Evolutionary conservation across 805 yeast genomes (phyloP).

Genomic region (Kregervanrija fluxuum): DNA sequence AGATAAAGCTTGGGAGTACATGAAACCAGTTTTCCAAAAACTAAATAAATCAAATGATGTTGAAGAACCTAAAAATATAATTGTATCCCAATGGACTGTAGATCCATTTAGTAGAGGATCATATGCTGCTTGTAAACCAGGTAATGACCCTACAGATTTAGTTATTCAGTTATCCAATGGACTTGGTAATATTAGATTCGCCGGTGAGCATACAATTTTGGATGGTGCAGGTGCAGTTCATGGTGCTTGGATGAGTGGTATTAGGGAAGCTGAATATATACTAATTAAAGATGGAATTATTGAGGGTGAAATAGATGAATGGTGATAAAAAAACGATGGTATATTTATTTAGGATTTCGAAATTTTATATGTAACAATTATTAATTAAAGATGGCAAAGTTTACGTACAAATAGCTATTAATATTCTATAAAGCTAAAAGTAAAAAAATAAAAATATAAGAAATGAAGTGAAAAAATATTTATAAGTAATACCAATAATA

Average conservation of each 20-base stretch:
- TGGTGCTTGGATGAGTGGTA: constrained; percentile 77
- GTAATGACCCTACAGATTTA: constrained; percentile 61
- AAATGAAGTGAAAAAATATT: not conserved
- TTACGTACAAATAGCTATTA: not conserved
- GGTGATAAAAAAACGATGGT: constrained; percentile 15
- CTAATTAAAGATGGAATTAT: constrained; percentile 16
- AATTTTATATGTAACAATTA: too few species aligned
- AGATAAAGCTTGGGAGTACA: constrained; percentile 46
- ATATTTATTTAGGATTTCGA: too few species aligned
- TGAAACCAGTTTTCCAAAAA: constrained; percentile 42
- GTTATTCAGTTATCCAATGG: constrained; percentile 59
- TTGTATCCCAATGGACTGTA: constrained; percentile 67
- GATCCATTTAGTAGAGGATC: constrained; percentile 81
- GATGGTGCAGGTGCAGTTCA: constrained; percentile 92
- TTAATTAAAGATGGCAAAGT: not conserved
- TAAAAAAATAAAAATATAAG: not conserved
- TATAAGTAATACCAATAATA: not conserved
- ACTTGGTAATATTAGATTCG: constrained; percentile 59
- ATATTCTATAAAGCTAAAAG: not conserved
- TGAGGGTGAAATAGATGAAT: constrained; percentile 33
- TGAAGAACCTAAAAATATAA: constrained; percentile 31
- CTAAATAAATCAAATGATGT: constrained; percentile 5
- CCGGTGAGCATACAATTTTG: constrained; percentile 82
- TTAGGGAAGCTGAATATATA: constrained; percentile 23
- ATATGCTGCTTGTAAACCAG: constrained; percentile 63